Conservation (phyloP, 495 filamentous ascomycete species). For the Aspergillus homomorphus region DNA sequence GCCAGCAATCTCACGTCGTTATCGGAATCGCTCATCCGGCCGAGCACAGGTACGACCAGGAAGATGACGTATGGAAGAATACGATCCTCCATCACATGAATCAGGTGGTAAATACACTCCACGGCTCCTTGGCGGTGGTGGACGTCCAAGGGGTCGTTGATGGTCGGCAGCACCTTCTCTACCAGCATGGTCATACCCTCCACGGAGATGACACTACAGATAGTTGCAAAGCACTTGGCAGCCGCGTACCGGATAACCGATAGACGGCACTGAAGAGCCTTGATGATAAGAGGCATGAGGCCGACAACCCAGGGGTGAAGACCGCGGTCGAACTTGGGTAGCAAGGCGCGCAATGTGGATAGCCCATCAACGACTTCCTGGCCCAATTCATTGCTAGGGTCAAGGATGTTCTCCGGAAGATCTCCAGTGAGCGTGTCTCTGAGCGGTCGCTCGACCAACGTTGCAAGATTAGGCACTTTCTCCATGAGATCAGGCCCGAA, state of each 20-base stretch:
- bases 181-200: conserved; percentile 95
- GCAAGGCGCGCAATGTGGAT: conserved; percentile 85
- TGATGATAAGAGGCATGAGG: conserved; percentile 82
- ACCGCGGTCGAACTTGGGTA: conserved; percentile 72
- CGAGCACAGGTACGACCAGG: conserved; percentile 95
- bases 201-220: conserved; percentile 92
- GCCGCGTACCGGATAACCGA: conserved; percentile 94
- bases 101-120: conserved; percentile 91
- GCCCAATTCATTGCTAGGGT: conserved; percentile 68
- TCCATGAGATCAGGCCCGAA: conserved; percentile 75
- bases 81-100: conserved; percentile 95
- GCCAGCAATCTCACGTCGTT: conserved; percentile 91
- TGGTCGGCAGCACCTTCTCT: conserved; percentile 84
- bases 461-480: conserved; percentile 73
- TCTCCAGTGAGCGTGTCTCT: conserved; percentile 69
- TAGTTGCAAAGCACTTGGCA: conserved; percentile 94
- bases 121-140: conserved; percentile 88
- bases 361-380: conserved; percentile 92
- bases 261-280: conserved; percentile 77
- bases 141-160: conserved; percentile 82
- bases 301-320: conserved; percentile 74
- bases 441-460: conserved; percentile 77
- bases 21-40: conserved; percentile 98
- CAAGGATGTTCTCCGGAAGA: conserved; percentile 64
- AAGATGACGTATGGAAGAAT: conserved; percentile 98